Evolutionary conservation across 2,329 filamentous ascomycete genomes (phyloP).

Genomic region (Aspergillus ochraceus): DNA sequence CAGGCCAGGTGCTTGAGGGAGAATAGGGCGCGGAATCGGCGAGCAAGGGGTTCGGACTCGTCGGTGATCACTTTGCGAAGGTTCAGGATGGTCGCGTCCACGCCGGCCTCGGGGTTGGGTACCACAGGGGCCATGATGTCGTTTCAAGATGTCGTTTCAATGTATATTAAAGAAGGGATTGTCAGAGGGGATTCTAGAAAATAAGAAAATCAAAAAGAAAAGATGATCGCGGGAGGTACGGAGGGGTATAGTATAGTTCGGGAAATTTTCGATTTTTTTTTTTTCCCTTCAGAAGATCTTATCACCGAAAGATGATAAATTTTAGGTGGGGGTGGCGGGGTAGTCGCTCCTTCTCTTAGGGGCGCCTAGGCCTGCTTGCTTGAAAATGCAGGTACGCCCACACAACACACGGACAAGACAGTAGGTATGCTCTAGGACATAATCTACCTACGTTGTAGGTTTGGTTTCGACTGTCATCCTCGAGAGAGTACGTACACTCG

Average conservation of each 20-base stretch:
- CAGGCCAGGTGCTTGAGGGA: constrained; percentile 92
- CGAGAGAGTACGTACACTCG: too few species aligned
- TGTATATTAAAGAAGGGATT: not conserved
- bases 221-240: not conserved
- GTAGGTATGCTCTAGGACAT: too few species aligned
- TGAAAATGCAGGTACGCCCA: not conserved
- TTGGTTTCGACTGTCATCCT: too few species aligned
- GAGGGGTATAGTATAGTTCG: constrained; percentile 8
- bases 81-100: constrained; percentile 41
- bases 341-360: not conserved
- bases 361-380: constrained; percentile 19
- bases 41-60: constrained; percentile 77
- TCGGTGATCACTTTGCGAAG: constrained; percentile 73
- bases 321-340: constrained; percentile 40
- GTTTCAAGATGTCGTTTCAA: not conserved
- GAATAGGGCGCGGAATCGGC: constrained; percentile 94
- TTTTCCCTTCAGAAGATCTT: constrained; percentile 28
- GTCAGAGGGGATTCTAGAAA: constrained; percentile 1
- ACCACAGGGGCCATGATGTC: constrained; percentile 34
- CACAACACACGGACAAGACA: too few species aligned
- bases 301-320: constrained; percentile 33
- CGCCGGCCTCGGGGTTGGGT: constrained; percentile 23
- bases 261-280: constrained; percentile 22
- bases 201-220: not conserved
- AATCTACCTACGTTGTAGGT: too few species aligned